A percentile compares a stretch with the other conserved stretches of the same genome.
phyloP scores from a whole-genome alignment of 2,329 filamentous ascomycete species.

The Alternaria ventricosa region DNA sequence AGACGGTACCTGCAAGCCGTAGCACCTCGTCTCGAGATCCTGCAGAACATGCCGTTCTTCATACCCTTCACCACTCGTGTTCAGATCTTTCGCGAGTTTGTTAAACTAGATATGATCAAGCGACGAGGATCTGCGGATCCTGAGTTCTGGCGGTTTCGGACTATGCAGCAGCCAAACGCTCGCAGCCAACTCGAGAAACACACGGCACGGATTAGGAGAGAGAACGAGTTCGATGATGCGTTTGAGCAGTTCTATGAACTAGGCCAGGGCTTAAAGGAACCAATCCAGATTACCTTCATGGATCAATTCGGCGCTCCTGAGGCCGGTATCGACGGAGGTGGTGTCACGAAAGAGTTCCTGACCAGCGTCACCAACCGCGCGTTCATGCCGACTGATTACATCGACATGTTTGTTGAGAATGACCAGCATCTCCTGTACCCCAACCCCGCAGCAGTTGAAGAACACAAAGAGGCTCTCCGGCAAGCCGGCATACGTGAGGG shows the following conservation, averaged over 20 bases:
- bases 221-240: slow-evolving; percentile 83
- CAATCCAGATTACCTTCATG: slow-evolving; percentile 95
- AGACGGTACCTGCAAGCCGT: slow-evolving; percentile 78
- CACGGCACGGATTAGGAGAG: slow-evolving; percentile 79
- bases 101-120: slow-evolving; percentile 79
- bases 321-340: slow-evolving; percentile 94
- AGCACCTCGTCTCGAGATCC: slow-evolving; percentile 84
- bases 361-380: slow-evolving; percentile 87
- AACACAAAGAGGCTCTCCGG: slow-evolving; percentile 66
- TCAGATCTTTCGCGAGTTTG: slow-evolving; percentile 90
- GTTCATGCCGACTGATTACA: slow-evolving; percentile 65
- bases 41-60: slow-evolving; percentile 96
- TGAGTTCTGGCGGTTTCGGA: slow-evolving; percentile 73
- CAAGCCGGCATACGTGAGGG: slow-evolving; percentile 60
- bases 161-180: slow-evolving; percentile 45
- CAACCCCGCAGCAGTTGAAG: slow-evolving; percentile 79
- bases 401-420: slow-evolving; percentile 80
- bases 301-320: slow-evolving; percentile 87
- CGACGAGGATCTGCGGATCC: slow-evolving; percentile 74
- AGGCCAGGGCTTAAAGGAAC: slow-evolving; percentile 85
- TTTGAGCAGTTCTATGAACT: slow-evolving; percentile 82
- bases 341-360: slow-evolving; percentile 96
- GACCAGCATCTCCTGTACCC: slow-evolving; percentile 87
- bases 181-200: slow-evolving; percentile 56
- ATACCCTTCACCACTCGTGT: slow-evolving; percentile 93